Conservation (phyloP, 306 rosid species). For the Canavalia ensiformis region DNA sequence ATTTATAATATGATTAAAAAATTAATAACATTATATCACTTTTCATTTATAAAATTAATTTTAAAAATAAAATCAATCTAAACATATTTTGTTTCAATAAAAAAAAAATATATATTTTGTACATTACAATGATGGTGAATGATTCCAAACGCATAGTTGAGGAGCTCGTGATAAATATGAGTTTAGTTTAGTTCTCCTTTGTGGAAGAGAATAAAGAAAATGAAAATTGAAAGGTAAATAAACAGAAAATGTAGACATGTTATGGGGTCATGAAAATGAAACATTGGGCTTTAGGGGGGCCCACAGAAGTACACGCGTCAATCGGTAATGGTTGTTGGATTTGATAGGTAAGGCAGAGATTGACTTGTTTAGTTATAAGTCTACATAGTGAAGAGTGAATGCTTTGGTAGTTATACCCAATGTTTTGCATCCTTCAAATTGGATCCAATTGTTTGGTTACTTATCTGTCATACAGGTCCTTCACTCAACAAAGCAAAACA, state of each 20-base stretch:
- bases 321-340: neutral
- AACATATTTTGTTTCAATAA: neutral
- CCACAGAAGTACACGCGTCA: neutral
- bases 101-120: neutral
- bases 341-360: neutral
- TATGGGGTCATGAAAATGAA: slow-evolving; percentile 33
- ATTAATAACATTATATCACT: too few relatives aligned
- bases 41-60: neutral
- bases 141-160: neutral
- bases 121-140: neutral
- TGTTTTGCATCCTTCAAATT: slow-evolving; percentile 26
- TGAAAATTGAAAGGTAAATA: neutral
- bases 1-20: neutral
- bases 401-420: slow-evolving; percentile 39
- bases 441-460: slow-evolving; percentile 11
- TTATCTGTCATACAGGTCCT: neutral
- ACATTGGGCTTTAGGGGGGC: neutral
- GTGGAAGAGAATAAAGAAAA: neutral
- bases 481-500: neutral
- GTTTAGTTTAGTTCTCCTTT: neutral
- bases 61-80: neutral
- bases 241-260: neutral
- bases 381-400: neutral
- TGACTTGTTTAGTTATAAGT: slow-evolving; percentile 28
- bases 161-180: slow-evolving; percentile 23